Evolutionary conservation across 1,139 yeast species (phyloP).

Genomic region (Yamadazyma diospyri): DNA sequence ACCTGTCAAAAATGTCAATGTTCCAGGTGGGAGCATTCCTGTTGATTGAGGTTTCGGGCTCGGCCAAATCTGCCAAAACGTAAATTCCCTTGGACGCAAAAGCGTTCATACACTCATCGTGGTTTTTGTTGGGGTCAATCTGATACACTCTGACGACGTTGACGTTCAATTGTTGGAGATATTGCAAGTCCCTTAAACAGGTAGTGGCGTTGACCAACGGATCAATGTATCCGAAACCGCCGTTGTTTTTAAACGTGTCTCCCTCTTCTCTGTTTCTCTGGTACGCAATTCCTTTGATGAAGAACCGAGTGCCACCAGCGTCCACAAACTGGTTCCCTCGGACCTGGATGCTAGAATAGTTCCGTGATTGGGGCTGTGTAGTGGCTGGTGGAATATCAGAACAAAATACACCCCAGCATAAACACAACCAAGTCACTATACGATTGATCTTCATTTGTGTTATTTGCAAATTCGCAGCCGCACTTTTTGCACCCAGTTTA

Average conservation of each 20-base stretch:
- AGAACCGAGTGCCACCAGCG: conserved; percentile 46
- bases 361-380: background rate
- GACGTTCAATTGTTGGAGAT: conserved; percentile 44
- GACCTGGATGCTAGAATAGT: conserved; percentile 1
- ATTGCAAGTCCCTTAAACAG: conserved; percentile 51
- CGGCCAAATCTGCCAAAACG: conserved; percentile 52
- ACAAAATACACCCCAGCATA: background rate
- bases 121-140: conserved; percentile 46
- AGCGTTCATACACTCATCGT: conserved; percentile 54
- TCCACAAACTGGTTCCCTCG: conserved; percentile 48
- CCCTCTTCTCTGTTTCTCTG: conserved; percentile 43
- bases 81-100: conserved; percentile 53
- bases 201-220: conserved; percentile 45
- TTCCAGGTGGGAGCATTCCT: conserved; percentile 51
- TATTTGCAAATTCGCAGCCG: too few relatives aligned
- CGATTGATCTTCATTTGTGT: too few relatives aligned
- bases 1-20: conserved; percentile 28
- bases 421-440: background rate
- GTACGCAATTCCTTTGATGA: conserved; percentile 57
- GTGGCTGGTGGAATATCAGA: background rate
- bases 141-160: conserved; percentile 56
- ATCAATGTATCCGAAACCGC: conserved; percentile 44
- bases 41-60: conserved; percentile 48
- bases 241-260: conserved; percentile 19
- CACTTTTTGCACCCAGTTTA: too few relatives aligned